Evolutionary conservation across 2,329 filamentous ascomycete species (phyloP), one percentile per base, ranked within the genome.

Genomic region (Aureobasidium melanogenum): DNA sequence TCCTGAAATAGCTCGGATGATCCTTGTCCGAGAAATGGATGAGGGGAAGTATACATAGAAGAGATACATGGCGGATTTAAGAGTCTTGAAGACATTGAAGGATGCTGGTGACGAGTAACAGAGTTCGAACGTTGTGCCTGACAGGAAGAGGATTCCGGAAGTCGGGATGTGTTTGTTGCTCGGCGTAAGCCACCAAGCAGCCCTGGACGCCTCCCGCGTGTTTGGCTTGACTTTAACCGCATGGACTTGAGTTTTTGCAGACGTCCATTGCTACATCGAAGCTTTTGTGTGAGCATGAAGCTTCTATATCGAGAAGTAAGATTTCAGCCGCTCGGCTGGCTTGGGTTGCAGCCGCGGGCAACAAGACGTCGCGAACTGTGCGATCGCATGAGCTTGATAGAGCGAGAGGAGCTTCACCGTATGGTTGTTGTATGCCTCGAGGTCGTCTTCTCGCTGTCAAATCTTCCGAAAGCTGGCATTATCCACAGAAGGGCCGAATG

Each of bases 401-500:
- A 12, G 6, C 44, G 6, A 38, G 17, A 58, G 17, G 7, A 38
- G 19, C 17, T 10, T 3, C 28, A 36, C n/a, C 30, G 24, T 12
- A 3, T 10, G 19, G 22, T 15, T 54, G 24, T 14, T 19, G 26
- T 8, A 58, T 47, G 24, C 32, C 41, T 38, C 28, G 32, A 44
- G 22, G 54, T 58, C 43, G 30, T 12, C 7, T 26, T 17, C 26
- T 32, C n/a, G 24, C 14, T 17, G 17, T 47, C 54, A 58, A 47
- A 46, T 58, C 54, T 46, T 58, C 54, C 54, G 43, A 32, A 36
- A 15, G 10, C 26, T 36, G 30, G 28, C 41, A 58, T 58, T 58
- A 58, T 58, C 54, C 54, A 46, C 41, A 58, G 54, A 58, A 58
- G 54, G 54, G 30, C 54, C 54, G 54, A 58, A 36, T 46, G 4